These are phyloP conservation scores for Cutaneotrichosporon sp. DNA, from an alignment of 1,284 basidiomycete species.

Conservation along the genomic window DNA sequence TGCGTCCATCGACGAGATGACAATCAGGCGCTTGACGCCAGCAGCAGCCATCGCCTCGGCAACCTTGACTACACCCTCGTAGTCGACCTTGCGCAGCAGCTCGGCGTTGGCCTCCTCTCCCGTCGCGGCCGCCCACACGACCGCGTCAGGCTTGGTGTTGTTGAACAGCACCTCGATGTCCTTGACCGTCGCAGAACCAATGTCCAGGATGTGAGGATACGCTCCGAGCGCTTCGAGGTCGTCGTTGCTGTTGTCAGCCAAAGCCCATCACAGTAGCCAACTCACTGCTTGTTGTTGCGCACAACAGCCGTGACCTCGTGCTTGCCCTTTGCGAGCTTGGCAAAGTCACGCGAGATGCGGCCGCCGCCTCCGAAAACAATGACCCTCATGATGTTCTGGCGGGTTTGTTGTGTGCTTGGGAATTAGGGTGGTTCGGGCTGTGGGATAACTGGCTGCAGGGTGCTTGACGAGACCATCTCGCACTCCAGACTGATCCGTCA, in stretches of 20 bases:
- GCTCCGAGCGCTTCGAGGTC: conserved; percentile 1
- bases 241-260: not conserved
- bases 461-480: no score
- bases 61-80: conserved; percentile 4
- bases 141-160: not conserved
- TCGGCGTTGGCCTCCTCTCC: not conserved
- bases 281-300: conserved; percentile 3
- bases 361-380: no score
- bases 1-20: not conserved
- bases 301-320: not conserved
- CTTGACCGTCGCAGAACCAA: not conserved
- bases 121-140: not conserved
- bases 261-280: not conserved
- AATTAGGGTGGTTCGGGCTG: no score
- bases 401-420: no score
- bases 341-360: no score
- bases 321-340: no score
- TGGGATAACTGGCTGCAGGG: no score
- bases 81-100: conserved; percentile 2
- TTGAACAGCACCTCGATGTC: not conserved
- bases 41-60: not conserved
- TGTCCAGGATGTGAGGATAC: not conserved
- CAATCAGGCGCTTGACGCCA: not conserved
- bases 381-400: no score
- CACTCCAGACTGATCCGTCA: no score